Evolutionary conservation across 106 monocot species (phyloP).

Genomic region (Apostasia ramifera): DNA sequence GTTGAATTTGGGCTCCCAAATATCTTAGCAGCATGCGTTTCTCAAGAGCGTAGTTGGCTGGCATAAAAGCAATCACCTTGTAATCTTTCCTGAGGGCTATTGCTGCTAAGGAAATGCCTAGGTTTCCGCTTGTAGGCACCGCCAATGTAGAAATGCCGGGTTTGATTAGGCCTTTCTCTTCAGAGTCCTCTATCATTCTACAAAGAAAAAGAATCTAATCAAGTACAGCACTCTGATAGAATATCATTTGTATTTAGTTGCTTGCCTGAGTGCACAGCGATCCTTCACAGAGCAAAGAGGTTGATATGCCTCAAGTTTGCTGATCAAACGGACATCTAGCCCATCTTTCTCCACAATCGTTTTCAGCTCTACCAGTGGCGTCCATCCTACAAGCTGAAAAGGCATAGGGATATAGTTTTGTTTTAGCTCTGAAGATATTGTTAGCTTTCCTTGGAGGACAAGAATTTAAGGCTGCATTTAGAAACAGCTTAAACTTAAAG

Average conservation of each 20-base stretch:
- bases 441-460: background rate
- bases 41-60: conserved; percentile 49
- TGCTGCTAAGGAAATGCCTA: conserved; percentile 56
- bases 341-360: conserved; percentile 38
- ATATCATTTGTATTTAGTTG: background rate
- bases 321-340: conserved; percentile 49
- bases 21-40: conserved; percentile 57
- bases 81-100: conserved; percentile 69
- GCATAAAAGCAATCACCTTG: conserved; percentile 67
- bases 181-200: conserved; percentile 94
- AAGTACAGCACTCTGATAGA: background rate
- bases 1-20: conserved; percentile 59
- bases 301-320: conserved; percentile 76
- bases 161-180: conserved; percentile 64
- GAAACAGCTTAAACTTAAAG: too few species aligned
- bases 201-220: background rate
- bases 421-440: too few species aligned
- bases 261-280: conserved; percentile 64
- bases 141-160: conserved; percentile 66
- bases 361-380: conserved; percentile 73
- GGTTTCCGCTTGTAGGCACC: conserved; percentile 77
- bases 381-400: conserved; percentile 84
- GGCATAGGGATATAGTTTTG: background rate
- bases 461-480: too few species aligned
- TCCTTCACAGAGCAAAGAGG: conserved; percentile 86